Percentiles rank a stretch among this genome's conserved stretches.
Conservation (phyloP, 2,329 filamentous ascomycete species). For the Fusarium coicis region DNA sequence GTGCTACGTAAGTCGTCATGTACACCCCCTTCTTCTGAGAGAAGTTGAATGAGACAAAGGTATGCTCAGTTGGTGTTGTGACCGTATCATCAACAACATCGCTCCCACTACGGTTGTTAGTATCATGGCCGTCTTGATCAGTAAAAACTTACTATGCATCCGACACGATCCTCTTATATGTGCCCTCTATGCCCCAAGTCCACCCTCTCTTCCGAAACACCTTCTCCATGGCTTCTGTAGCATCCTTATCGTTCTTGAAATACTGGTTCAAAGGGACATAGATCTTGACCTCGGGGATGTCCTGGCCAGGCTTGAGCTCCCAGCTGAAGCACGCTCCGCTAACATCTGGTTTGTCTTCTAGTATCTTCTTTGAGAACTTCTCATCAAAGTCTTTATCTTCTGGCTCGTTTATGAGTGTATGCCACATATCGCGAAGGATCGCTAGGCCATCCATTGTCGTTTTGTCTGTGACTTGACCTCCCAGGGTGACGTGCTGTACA, state of each 20-base stretch:
- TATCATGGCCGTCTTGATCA: background rate
- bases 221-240: conserved; percentile 16
- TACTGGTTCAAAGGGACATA: conserved; percentile 45
- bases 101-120: conserved; percentile 7
- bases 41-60: conserved; percentile 24
- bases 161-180: conserved; percentile 21
- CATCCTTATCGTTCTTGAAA: conserved; percentile 18
- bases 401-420: conserved; percentile 41
- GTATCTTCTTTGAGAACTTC: conserved; percentile 19
- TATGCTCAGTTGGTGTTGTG: conserved; percentile 13
- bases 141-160: conserved; percentile 11
- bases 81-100: conserved; percentile 4
- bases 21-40: conserved; percentile 21
- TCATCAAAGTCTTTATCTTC: conserved; percentile 18
- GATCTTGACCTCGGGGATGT: conserved; percentile 40
- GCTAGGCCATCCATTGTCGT: conserved; percentile 36
- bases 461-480: conserved; percentile 35
- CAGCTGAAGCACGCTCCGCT: conserved; percentile 43
- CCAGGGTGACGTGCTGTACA: conserved; percentile 40
- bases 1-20: conserved; percentile 26
- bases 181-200: conserved; percentile 20
- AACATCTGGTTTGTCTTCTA: conserved; percentile 20
- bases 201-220: conserved; percentile 26
- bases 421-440: conserved; percentile 40
- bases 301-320: conserved; percentile 40